phyloP scores from a whole-genome alignment of 2,329 filamentous ascomycete species.

The Monosporascus sp. region DNA sequence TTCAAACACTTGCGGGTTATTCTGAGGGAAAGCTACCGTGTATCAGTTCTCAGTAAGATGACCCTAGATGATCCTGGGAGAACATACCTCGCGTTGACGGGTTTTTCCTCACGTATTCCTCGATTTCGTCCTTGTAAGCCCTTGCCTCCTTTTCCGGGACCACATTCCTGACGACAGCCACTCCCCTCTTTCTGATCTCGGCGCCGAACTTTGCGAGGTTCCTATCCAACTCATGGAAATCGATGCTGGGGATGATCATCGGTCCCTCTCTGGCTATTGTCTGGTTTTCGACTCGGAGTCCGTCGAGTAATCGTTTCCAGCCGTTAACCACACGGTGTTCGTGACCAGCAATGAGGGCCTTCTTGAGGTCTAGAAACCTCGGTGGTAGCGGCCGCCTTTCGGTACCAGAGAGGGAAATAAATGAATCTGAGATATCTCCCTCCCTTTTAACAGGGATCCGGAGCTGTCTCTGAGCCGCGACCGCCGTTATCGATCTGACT shows the following conservation, averaged over 20 bases:
- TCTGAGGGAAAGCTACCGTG: slow-evolving; percentile 54
- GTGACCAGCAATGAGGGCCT: slow-evolving; percentile 43
- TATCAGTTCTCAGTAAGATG: slow-evolving; percentile 6
- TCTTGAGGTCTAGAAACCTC: slow-evolving; percentile 52
- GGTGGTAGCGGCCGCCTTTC: slow-evolving; percentile 43
- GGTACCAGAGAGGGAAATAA: slow-evolving; percentile 51
- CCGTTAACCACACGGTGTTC: slow-evolving; percentile 41
- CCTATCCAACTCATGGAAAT: slow-evolving; percentile 39
- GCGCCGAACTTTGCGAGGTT: slow-evolving; percentile 31
- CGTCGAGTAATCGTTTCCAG: slow-evolving; percentile 43
- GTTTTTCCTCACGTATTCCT: slow-evolving; percentile 62
- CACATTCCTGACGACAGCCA: slow-evolving; percentile 60
- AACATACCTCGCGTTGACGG: slow-evolving; percentile 47
- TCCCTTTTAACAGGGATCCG: slow-evolving; percentile 38
- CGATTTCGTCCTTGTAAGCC: slow-evolving; percentile 58
- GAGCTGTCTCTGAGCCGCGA: slow-evolving; percentile 7
- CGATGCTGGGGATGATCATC: slow-evolving; percentile 46
- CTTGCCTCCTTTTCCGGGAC: slow-evolving; percentile 58
- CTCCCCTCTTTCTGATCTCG: slow-evolving; percentile 57
- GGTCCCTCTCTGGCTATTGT: slow-evolving; percentile 40
- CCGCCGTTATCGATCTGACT: slow-evolving; percentile 9
- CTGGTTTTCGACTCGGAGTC: slow-evolving; percentile 42
- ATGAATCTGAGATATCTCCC: slow-evolving; percentile 59
- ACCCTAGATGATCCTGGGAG: not conserved
- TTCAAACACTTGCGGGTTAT: slow-evolving; percentile 67